A percentile compares a stretch with the other conserved stretches of the same genome.
These are phyloP conservation scores for Euphorbia corollata DNA, from an alignment of 441 rosid genomes.

Conservation along the genomic window DNA sequence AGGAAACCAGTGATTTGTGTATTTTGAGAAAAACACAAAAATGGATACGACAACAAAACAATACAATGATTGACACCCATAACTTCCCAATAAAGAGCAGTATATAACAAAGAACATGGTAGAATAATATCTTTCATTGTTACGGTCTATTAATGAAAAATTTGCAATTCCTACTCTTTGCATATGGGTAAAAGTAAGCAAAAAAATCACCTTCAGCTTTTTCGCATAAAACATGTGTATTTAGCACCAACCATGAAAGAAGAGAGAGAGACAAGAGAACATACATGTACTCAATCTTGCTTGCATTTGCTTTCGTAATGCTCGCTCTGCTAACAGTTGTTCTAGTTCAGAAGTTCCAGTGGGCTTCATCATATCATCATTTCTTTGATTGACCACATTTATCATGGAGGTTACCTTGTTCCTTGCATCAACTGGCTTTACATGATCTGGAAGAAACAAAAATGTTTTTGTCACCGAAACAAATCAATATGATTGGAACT, in stretches of 20 bases:
- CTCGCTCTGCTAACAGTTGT: conserved; percentile 22
- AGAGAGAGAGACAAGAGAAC: background rate
- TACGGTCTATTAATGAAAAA: background rate
- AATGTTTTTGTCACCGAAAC: background rate
- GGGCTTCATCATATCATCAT: conserved; percentile 1
- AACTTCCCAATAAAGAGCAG: background rate
- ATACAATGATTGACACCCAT: background rate
- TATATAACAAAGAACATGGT: background rate
- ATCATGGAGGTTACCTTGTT: conserved; percentile 10
- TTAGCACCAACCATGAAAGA: background rate
- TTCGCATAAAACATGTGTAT: background rate
- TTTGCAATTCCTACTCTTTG: background rate
- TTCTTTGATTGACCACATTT: conserved; percentile 7
- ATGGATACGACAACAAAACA: background rate
- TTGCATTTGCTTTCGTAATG: conserved; percentile 21
- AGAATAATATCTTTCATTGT: background rate
- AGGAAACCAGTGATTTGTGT: background rate
- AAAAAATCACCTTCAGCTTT: background rate
- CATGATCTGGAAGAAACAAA: conserved; percentile 13
- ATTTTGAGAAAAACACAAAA: conserved; percentile 1
- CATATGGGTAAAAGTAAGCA: background rate
- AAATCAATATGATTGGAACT: no score
- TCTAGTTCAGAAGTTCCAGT: conserved; percentile 24
- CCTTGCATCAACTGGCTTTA: conserved; percentile 11
- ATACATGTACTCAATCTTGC: conserved; percentile 17